phyloP scores from a whole-genome alignment of 257 asterid genomes.

The Agastache rugosa region DNA sequence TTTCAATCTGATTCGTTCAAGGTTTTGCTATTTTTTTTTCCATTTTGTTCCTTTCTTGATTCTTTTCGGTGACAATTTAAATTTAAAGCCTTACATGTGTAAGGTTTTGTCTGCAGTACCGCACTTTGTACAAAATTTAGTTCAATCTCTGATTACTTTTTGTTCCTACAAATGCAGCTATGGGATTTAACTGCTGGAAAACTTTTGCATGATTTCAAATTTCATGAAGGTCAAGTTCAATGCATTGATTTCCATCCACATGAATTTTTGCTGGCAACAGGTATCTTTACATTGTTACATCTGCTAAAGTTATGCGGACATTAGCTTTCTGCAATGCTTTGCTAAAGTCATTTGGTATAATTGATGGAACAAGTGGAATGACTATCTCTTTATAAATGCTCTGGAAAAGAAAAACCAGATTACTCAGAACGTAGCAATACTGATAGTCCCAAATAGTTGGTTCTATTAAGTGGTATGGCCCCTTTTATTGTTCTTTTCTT shows the following conservation, averaged over 20 bases:
- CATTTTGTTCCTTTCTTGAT: not conserved
- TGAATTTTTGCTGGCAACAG: constrained; percentile 97
- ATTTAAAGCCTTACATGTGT: constrained; percentile 18
- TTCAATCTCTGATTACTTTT: constrained; percentile 32
- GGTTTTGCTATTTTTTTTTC: not conserved
- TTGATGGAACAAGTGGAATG: not conserved
- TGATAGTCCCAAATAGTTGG: constrained; percentile 21
- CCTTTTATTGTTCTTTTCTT: not conserved
- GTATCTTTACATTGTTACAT: constrained; percentile 45
- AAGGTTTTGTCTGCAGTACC: constrained; percentile 20
- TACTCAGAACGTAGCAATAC: constrained; percentile 1
- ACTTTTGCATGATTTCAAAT: constrained; percentile 91
- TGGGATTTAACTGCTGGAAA: constrained; percentile 99
- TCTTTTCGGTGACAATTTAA: not conserved
- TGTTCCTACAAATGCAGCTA: constrained; percentile 63
- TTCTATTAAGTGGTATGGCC: constrained; percentile 10
- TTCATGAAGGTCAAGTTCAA: constrained; percentile 92
- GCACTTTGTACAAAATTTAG: not conserved
- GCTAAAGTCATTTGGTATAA: constrained; percentile 12
- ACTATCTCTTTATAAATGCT: not conserved
- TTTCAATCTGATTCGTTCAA: constrained; percentile 5
- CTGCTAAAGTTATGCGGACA: constrained; percentile 23
- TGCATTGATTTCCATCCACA: constrained; percentile 98
- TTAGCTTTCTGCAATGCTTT: constrained; percentile 30
- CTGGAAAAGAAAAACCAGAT: constrained; percentile 1